Evolutionary conservation across 78 protist species (phyloP).

Genomic region (Blattamonas nauphoetae): DNA sequence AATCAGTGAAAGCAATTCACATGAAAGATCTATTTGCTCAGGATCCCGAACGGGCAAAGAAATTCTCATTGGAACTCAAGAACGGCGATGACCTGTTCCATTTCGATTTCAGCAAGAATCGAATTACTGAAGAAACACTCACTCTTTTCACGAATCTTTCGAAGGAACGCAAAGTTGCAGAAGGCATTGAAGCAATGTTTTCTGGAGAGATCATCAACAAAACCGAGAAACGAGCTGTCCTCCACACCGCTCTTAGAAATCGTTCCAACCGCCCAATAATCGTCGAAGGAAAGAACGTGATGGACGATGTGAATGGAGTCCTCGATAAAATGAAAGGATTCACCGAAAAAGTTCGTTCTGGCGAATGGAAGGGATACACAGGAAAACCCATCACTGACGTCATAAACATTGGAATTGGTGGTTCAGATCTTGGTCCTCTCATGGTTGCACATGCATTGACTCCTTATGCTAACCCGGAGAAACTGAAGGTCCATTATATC

Average conservation of each 20-base stretch:
- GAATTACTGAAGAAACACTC: constrained; percentile 50
- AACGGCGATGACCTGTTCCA: constrained; percentile 21
- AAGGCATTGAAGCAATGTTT: constrained; percentile 53
- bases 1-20: neutral
- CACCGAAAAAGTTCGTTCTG: constrained; percentile 55
- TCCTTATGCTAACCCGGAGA: constrained; percentile 42
- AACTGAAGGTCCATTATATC: constrained; percentile 57
- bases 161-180: constrained; percentile 27
- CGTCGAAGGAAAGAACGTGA: constrained; percentile 81
- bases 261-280: constrained; percentile 31
- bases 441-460: constrained; percentile 84
- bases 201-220: constrained; percentile 75
- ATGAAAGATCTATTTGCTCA: constrained; percentile 23
- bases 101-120: constrained; percentile 75
- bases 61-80: neutral
- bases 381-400: constrained; percentile 76
- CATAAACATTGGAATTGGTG: constrained; percentile 89
- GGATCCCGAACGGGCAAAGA: constrained; percentile 27
- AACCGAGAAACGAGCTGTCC: constrained; percentile 85
- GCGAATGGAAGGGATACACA: constrained; percentile 71
- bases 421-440: constrained; percentile 87
- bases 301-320: constrained; percentile 42
- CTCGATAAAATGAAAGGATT: constrained; percentile 41
- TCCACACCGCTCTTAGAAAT: constrained; percentile 82
- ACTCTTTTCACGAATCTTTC: constrained; percentile 44